phyloP scores from a whole-genome alignment of 2,329 filamentous ascomycete genomes.

The Beauveria sp. region DNA sequence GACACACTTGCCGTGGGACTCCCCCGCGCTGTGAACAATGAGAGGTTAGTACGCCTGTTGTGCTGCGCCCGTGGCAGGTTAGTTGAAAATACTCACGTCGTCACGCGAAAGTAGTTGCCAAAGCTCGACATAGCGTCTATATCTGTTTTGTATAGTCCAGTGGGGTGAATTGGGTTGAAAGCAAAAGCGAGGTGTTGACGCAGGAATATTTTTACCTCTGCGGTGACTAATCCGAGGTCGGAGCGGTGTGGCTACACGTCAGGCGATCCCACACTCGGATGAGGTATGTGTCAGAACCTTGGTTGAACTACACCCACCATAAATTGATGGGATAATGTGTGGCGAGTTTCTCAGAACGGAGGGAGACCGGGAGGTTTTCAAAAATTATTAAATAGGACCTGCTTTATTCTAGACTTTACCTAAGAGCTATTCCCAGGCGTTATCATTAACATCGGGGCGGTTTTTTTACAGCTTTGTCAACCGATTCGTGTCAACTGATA shows the following conservation, averaged over 20 bases:
- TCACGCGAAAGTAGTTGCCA: conserved; percentile 70
- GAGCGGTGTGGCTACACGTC: background rate
- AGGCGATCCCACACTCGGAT: no score
- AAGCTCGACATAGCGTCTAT: conserved; percentile 66
- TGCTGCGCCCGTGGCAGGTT: background rate
- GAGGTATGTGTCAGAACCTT: no score
- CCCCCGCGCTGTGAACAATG: conserved; percentile 34
- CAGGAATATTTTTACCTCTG: background rate
- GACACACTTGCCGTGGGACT: conserved; percentile 84
- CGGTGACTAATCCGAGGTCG: conserved; percentile 7
- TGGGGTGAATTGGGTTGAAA: background rate
- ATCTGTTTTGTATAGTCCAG: conserved; percentile 9
- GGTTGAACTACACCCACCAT: no score
- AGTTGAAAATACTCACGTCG: conserved; percentile 54
- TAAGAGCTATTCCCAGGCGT: no score
- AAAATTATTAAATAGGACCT: no score
- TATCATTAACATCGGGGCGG: no score
- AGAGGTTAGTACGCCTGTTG: conserved; percentile 2
- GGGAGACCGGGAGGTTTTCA: no score
- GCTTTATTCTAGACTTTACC: no score
- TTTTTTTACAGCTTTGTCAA: no score
- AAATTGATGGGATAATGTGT: no score
- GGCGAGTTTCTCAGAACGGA: no score
- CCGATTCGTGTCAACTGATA: no score
- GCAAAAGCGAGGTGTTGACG: background rate